A percentile compares a stretch with the other conserved stretches of the same genome.
Evolutionary conservation across 768 basidiomycete genomes (phyloP).

Genomic region (Suillus ampliporus): DNA sequence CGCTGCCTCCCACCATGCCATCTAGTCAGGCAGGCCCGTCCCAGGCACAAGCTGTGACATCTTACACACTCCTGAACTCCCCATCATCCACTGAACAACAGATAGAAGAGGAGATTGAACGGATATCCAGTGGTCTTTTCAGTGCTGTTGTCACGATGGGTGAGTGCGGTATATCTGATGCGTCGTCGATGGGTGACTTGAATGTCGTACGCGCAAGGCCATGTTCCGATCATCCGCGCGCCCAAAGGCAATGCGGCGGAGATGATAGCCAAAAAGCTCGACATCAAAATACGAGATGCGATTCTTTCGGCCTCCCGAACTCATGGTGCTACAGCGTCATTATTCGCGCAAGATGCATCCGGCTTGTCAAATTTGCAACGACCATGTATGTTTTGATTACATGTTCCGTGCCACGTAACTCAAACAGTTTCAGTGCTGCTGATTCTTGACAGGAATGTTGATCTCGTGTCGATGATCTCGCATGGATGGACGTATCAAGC

Average conservation of each 20-base stretch:
- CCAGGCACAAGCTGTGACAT: conserved; percentile 51
- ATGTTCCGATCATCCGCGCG: conserved; percentile 93
- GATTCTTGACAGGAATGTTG: conserved; percentile 93
- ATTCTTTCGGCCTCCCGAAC: conserved; percentile 72
- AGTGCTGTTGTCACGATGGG: conserved; percentile 90
- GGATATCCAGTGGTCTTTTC: conserved; percentile 88
- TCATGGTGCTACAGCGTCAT: conserved; percentile 56
- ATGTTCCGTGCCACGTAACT: conserved; percentile 11
- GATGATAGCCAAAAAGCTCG: conserved; percentile 98
- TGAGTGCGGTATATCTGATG: conserved; percentile 38
- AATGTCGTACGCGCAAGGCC: conserved; percentile 53
- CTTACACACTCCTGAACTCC: conserved; percentile 90
- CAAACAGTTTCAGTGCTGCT: conserved; percentile 71
- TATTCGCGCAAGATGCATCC: conserved; percentile 81
- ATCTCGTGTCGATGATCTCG: conserved; percentile 89
- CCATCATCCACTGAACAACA: conserved; percentile 88
- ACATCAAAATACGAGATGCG: conserved; percentile 88
- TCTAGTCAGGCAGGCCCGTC: conserved; percentile 41
- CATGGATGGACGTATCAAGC: conserved; percentile 99
- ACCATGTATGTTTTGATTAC: conserved; percentile 62
- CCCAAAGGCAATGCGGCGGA: conserved; percentile 97
- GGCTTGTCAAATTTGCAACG: conserved; percentile 87
- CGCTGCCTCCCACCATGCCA: conserved; percentile 45
- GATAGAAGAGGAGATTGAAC: conserved; percentile 93
- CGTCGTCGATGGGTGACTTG: not conserved